These are phyloP conservation scores for Globisporangium nunn DNA, from an alignment of 352 stramenopile species.

Conservation along the genomic window DNA sequence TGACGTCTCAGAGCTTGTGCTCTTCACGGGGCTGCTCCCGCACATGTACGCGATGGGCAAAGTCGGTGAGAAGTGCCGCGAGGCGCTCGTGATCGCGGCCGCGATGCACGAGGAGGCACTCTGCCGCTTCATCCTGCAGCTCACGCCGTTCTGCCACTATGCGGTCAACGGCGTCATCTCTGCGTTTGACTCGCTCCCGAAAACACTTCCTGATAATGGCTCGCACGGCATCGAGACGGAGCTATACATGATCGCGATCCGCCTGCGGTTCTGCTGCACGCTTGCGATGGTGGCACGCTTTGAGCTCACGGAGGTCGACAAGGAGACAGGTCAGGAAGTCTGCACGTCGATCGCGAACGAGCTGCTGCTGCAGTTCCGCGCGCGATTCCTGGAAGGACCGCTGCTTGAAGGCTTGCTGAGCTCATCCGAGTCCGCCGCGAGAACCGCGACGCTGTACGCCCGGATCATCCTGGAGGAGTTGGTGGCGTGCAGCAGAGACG, in stretches of 20 bases:
- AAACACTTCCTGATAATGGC: constrained; percentile 34
- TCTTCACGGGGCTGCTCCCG: constrained; percentile 76
- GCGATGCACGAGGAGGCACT: constrained; percentile 68
- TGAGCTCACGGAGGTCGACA: constrained; percentile 45
- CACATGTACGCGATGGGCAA: constrained; percentile 83
- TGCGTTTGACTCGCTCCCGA: constrained; percentile 73
- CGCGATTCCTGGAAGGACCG: constrained; percentile 60
- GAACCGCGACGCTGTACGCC: constrained; percentile 66
- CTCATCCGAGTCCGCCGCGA: constrained; percentile 56
- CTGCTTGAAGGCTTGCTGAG: constrained; percentile 62
- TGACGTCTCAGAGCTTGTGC: constrained; percentile 56
- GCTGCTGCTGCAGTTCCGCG: constrained; percentile 61
- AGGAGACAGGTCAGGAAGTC: constrained; percentile 29
- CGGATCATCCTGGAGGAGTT: constrained; percentile 79
- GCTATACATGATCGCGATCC: constrained; percentile 45
- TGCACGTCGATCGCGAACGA: constrained; percentile 66
- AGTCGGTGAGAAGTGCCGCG: constrained; percentile 75
- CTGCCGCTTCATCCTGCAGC: constrained; percentile 75
- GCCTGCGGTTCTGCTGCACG: constrained; percentile 81
- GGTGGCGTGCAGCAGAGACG: constrained; percentile 56
- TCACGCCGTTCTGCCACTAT: constrained; percentile 86
- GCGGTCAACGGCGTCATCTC: constrained; percentile 79
- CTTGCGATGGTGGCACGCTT: constrained; percentile 76
- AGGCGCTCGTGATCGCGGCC: constrained; percentile 76
- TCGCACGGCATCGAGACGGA: constrained; percentile 34